Percentiles rank a stretch among this genome's conserved stretches.
Conservation (phyloP, 2,329 filamentous ascomycete genomes). For the Parastagonospora avenae region DNA sequence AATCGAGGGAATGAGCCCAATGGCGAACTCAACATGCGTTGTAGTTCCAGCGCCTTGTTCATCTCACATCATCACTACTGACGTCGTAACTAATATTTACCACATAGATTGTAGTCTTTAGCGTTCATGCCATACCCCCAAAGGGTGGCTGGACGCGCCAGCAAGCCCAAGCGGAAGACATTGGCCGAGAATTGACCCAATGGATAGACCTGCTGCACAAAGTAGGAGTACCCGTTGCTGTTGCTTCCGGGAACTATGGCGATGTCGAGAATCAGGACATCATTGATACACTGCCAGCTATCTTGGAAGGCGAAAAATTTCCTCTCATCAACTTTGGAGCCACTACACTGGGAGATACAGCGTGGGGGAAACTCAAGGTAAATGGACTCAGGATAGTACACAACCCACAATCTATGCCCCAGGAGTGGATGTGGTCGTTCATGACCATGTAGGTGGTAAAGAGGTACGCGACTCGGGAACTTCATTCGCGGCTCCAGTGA, state of each 20-base stretch:
- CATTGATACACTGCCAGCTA: not conserved
- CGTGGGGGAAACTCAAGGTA: not conserved
- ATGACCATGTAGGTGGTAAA: not conserved
- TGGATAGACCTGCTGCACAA: not conserved
- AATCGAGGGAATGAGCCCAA: not conserved
- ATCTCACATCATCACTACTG: no score
- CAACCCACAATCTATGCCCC: no score
- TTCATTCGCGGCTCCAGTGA: not conserved
- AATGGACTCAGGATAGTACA: not conserved
- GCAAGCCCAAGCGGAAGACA: no score
- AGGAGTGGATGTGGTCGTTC: no score
- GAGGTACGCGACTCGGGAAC: not conserved
- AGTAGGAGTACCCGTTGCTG: not conserved
- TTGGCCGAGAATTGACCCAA: no score
- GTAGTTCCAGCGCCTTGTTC: no score
- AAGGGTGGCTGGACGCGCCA: no score
- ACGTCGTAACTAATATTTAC: no score
- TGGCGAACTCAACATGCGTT: no score
- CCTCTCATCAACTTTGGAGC: constrained; percentile 1
- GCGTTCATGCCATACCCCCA: no score
- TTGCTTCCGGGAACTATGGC: not conserved
- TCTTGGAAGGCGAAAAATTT: not conserved
- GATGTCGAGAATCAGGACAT: not conserved
- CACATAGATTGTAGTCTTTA: no score
- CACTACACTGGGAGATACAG: constrained; percentile 1